phyloP scores from a whole-genome alignment of 371 early-diverging fungal genomes.

The Circinella minor region DNA sequence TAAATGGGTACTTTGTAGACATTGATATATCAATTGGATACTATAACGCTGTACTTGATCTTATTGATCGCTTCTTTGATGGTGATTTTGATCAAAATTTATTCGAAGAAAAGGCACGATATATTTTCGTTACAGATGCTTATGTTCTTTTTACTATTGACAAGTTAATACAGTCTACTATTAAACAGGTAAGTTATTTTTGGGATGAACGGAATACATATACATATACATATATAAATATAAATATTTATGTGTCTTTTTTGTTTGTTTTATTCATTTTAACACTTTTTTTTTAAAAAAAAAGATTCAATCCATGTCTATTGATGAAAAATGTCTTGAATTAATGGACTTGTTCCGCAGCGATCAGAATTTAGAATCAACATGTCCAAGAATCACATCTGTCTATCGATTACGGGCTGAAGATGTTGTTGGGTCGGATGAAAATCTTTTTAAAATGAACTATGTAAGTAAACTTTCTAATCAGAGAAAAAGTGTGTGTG shows the following conservation, averaged over 20 bases:
- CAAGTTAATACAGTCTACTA: constrained; percentile 76
- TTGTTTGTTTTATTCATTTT: too few species aligned
- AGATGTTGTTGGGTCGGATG: constrained; percentile 76
- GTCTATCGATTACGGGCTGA: constrained; percentile 88
- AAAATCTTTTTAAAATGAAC: constrained; percentile 85
- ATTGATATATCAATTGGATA: constrained; percentile 64
- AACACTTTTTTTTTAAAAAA: neutral
- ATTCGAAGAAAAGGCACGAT: constrained; percentile 93
- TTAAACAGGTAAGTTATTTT: constrained; percentile 72
- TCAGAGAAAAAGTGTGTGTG: too few species aligned
- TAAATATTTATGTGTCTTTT: too few species aligned
- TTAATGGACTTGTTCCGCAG: constrained; percentile 39
- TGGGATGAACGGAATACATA: too few species aligned
- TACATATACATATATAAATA: too few species aligned
- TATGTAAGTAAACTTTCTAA: constrained; percentile 61
- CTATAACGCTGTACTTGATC: constrained; percentile 75
- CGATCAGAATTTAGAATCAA: constrained; percentile 28
- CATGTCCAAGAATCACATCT: constrained; percentile 30
- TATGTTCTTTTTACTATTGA: constrained; percentile 89
- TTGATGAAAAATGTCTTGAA: constrained; percentile 50
- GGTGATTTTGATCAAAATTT: constrained; percentile 81
- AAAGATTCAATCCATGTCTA: constrained; percentile 48
- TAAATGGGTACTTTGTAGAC: constrained; percentile 29
- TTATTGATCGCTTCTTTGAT: constrained; percentile 79
- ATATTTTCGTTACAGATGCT: constrained; percentile 86